A percentile compares a stretch with the other conserved stretches of the same genome.
Evolutionary conservation across 257 asterid species (phyloP).

Genomic region (Rauvolfia tetraphylla): DNA sequence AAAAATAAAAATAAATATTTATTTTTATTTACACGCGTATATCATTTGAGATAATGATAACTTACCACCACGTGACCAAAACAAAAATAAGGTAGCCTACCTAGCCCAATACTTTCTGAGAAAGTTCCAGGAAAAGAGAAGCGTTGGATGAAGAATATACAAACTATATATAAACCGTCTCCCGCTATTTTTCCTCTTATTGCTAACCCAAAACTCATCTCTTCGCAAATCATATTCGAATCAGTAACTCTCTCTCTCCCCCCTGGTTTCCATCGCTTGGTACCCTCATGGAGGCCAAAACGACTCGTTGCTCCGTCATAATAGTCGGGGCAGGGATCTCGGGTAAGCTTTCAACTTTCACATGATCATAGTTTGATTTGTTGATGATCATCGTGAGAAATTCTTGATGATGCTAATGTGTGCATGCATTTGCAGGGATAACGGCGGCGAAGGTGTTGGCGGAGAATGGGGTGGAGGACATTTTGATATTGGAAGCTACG

Average conservation of each 20-base stretch:
- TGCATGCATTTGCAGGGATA: too few species aligned
- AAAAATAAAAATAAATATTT: too few species aligned
- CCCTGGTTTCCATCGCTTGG: neutral
- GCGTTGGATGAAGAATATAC: neutral
- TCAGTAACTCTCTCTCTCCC: neutral
- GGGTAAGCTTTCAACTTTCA: slow-evolving; percentile 34
- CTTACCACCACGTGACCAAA: too few species aligned
- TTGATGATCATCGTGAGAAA: slow-evolving; percentile 39
- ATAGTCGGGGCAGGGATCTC: slow-evolving; percentile 87
- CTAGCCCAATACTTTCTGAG: too few species aligned
- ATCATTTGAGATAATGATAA: too few species aligned
- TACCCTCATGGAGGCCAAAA: slow-evolving; percentile 41
- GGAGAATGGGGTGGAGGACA: too few species aligned
- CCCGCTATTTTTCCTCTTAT: slow-evolving; percentile 43
- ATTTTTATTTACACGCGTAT: too few species aligned
- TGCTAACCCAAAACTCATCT: slow-evolving; percentile 9
- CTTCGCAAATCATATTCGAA: neutral
- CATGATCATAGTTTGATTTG: too few species aligned
- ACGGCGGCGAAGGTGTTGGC: too few species aligned
- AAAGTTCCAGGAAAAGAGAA: neutral
- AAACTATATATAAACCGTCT: slow-evolving; percentile 43
- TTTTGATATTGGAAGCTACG: slow-evolving; percentile 75
- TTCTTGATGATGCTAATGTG: too few species aligned
- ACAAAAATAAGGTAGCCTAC: too few species aligned
- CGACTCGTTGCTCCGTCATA: slow-evolving; percentile 52